Conservation (phyloP, 2,329 filamentous ascomycete genomes). For the Emmonsiellopsis sp. region DNA sequence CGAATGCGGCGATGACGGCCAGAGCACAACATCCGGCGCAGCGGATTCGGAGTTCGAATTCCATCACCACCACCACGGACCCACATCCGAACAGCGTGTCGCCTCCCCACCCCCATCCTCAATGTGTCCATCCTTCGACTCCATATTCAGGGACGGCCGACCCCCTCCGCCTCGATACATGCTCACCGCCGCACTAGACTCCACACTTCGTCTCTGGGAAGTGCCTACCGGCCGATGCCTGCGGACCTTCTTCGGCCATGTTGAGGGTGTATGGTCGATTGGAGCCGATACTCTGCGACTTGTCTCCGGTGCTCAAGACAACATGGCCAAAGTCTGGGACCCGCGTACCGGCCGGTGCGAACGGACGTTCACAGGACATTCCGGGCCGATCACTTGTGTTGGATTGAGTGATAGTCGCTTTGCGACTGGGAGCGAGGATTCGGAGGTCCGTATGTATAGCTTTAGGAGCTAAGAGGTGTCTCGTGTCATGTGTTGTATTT, state of each 20-base stretch:
- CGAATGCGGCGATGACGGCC: conserved; percentile 33
- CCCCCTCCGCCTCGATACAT: conserved; percentile 80
- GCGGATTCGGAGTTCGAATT: conserved; percentile 9
- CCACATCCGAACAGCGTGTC: conserved; percentile 6
- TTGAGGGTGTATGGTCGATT: conserved; percentile 92
- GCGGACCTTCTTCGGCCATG: conserved; percentile 89
- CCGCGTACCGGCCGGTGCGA: conserved; percentile 85
- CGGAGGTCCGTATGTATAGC: conserved; percentile 77
- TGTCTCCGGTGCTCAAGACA: conserved; percentile 83
- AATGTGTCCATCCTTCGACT: conserved; percentile 10
- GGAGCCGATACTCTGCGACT: conserved; percentile 81
- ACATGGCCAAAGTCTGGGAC: conserved; percentile 95
- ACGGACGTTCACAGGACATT: conserved; percentile 82
- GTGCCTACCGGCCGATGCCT: conserved; percentile 71
- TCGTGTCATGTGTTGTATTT: neutral
- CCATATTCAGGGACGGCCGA: conserved; percentile 53
- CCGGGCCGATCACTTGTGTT: conserved; percentile 85
- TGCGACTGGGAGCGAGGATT: conserved; percentile 88
- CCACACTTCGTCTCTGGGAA: conserved; percentile 88
- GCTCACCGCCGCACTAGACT: conserved; percentile 83
- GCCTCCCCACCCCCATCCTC: conserved; percentile 14
- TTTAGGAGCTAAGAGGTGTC: conserved; percentile 35
- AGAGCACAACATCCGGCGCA: conserved; percentile 16
- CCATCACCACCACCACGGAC: conserved; percentile 7
- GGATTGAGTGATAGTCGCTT: conserved; percentile 82